phyloP scores from a whole-genome alignment of 768 basidiomycete species.

The Cantharellus anzutake region DNA sequence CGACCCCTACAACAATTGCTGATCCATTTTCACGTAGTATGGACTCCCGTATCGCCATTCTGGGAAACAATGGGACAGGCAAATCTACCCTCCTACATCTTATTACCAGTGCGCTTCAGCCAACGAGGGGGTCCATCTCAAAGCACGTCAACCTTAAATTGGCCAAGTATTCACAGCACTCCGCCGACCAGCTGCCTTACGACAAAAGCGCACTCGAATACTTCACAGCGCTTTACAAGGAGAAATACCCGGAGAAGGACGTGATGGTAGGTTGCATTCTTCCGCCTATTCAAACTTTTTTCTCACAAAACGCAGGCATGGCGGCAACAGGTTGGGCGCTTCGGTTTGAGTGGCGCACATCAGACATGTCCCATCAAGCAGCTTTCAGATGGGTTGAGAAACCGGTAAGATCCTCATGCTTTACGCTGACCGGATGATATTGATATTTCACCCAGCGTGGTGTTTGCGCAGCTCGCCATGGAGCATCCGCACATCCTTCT shows the following conservation, averaged over 20 bases:
- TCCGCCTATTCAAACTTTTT: background rate
- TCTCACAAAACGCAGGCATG: constrained; percentile 42
- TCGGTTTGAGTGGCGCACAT: constrained; percentile 86
- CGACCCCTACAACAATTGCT: background rate
- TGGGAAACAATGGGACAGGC: constrained; percentile 90
- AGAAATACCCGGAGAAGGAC: constrained; percentile 91
- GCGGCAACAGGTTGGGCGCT: constrained; percentile 87
- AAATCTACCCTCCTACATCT: constrained; percentile 86
- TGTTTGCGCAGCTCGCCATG: constrained; percentile 92
- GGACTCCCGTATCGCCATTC: constrained; percentile 89
- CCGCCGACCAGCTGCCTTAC: constrained; percentile 95
- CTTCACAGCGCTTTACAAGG: constrained; percentile 59
- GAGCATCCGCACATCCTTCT: constrained; percentile 92
- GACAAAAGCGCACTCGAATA: constrained; percentile 82
- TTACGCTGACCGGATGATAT: background rate
- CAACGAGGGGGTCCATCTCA: constrained; percentile 68
- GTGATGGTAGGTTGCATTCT: constrained; percentile 26
- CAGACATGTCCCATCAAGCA: constrained; percentile 89
- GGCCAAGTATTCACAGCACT: constrained; percentile 97
- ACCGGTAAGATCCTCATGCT: constrained; percentile 36
- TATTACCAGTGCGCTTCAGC: constrained; percentile 66
- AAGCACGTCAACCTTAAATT: constrained; percentile 84
- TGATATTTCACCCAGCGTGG: constrained; percentile 35
- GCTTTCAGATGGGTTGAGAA: constrained; percentile 87
- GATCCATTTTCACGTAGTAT: constrained; percentile 31